Base-by-base conservation (phyloP, 2,329 filamentous ascomycete species). In the Didymella sp. region DNA sequence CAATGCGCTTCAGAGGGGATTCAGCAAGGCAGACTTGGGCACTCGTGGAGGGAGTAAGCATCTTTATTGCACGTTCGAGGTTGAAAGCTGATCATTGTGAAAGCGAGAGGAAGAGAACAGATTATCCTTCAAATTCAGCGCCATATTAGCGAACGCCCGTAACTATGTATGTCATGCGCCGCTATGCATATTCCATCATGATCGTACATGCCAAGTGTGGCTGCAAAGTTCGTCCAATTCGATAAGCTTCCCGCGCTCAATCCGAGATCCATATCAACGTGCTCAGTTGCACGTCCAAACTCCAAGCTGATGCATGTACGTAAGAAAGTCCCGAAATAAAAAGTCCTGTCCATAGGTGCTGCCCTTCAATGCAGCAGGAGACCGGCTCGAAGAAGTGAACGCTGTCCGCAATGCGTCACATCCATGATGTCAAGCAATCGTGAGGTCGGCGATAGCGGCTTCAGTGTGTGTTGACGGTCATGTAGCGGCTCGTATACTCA, bases 301-400 rank as follows among this genome's bases (percentile, higher is more conserved):
- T 72, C 72, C 72, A 47, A 66, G 56, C 35, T 55, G 43, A 73
- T 72, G 67, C 62, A 64, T 58, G 25, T 49, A 49, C 44, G 48
- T 43, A 44, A 40, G 38, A 31, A 49, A 46, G 22, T 24, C 43
- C 50, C 42, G 47, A 40, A 53, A 54, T 51, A 22, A 38, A 61
- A 33, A 54, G 54, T 30, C 52, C 47, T 28, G 45, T 38, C 41
- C 48, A 38, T 56, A 51, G 31, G 46, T 62, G 56, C 57, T 62
- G 54, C 47, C 15, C 54, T 51, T 47, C 56, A 50, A 50, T 43
- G 55, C 53, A 48, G 51, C 31, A 62, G 69, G 63, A 56, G 37
- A 43, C 67, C 66, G 46, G 70, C 67, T 67, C 65, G 35, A 59
- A 64, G 60, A 68, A 69, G 52, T 48, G 58, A 65, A 66, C 35